A percentile compares a stretch with the other conserved stretches of the same genome.
phyloP scores from a whole-genome alignment of 371 early-diverging fungal species.

The Mortierella sp. region DNA sequence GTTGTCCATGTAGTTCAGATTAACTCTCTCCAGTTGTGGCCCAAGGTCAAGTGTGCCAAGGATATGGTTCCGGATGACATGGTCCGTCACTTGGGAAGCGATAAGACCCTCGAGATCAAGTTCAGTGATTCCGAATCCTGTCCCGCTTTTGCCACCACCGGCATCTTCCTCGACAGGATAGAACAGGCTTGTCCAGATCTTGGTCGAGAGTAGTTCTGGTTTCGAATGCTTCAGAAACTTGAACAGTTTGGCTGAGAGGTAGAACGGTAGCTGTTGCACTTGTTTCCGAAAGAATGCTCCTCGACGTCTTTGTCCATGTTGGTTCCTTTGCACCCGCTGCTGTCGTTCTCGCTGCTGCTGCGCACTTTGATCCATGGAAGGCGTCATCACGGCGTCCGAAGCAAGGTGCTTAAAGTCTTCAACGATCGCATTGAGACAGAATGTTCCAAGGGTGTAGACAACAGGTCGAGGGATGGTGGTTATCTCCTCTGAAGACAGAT shows the following conservation, averaged over 20 bases:
- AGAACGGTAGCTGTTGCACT: constrained; percentile 22
- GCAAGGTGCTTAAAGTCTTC: constrained; percentile 38
- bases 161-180: constrained; percentile 5
- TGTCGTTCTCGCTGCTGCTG: background rate
- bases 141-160: too few relatives aligned
- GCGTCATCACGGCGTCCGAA: background rate
- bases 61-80: constrained; percentile 12
- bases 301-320: background rate
- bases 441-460: constrained; percentile 30
- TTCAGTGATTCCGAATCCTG: too few relatives aligned
- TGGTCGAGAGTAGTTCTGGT: constrained; percentile 31
- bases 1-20: constrained; percentile 17
- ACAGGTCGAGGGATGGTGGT: background rate
- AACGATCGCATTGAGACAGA: constrained; percentile 20
- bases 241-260: constrained; percentile 32
- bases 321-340: background rate
- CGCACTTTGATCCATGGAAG: background rate
- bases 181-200: constrained; percentile 38
- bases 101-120: constrained; percentile 40
- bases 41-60: constrained; percentile 18
- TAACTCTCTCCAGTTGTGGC: constrained; percentile 23
- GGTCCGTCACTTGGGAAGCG: constrained; percentile 30
- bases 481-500: background rate
- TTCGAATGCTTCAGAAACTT: constrained; percentile 18
- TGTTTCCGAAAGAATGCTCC: constrained; percentile 12